Conservation (phyloP, 2,329 filamentous ascomycete species). For the Colletotrichum sp. region DNA sequence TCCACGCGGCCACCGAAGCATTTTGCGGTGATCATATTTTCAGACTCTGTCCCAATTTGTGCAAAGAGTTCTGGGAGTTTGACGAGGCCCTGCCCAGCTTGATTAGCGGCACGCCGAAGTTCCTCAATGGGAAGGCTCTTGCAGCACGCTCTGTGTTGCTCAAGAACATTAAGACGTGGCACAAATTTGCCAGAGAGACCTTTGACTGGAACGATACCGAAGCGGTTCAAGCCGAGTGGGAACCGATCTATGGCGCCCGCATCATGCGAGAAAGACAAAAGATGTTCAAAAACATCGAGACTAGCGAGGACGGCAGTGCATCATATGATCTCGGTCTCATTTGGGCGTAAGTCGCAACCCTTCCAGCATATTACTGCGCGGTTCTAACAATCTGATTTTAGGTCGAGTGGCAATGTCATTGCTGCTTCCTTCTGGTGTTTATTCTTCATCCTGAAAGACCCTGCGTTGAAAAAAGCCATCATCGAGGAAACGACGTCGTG, state of each 20-base stretch:
- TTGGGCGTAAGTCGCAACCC: background rate
- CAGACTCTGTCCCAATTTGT: background rate
- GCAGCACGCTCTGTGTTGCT: background rate
- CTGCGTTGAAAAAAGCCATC: background rate
- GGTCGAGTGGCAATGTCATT: background rate
- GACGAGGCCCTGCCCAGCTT: background rate
- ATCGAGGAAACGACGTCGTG: background rate
- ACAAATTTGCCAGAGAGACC: background rate
- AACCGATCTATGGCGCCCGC: background rate
- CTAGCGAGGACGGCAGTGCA: background rate
- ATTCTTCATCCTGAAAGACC: background rate
- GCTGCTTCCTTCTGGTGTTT: background rate
- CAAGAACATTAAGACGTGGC: background rate
- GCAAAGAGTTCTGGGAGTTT: background rate
- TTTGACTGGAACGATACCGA: background rate
- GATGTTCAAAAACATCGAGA: background rate
- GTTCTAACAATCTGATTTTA: background rate
- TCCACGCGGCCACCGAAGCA: background rate
- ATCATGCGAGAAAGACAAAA: background rate
- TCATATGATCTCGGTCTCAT: background rate
- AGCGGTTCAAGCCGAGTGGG: background rate
- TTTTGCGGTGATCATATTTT: background rate
- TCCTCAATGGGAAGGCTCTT: background rate
- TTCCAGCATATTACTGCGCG: background rate
- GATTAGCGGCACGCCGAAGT: background rate